Conservation (phyloP, 352 stramenopile species). For the Phytophthora rubi region DNA sequence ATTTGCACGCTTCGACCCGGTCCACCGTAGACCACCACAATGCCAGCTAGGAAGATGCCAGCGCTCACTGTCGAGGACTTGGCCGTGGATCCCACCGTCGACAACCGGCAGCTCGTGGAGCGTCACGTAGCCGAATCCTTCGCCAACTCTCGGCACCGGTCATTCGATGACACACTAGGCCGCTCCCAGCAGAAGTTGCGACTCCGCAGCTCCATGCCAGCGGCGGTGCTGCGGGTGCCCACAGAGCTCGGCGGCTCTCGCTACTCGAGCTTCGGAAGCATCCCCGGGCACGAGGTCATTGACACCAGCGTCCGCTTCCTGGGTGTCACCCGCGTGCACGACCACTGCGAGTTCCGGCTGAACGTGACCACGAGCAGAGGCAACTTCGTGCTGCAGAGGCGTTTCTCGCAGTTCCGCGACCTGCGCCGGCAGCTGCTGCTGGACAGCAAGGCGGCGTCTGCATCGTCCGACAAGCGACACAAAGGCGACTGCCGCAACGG, state of each 20-base stretch:
- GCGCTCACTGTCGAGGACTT: conserved; percentile 15
- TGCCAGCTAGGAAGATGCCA: conserved; percentile 12
- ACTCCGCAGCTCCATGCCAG: conserved; percentile 20
- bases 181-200: conserved; percentile 12
- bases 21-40: background rate
- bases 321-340: conserved; percentile 41
- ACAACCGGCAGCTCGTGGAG: conserved; percentile 25
- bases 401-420: conserved; percentile 76
- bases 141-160: conserved; percentile 4
- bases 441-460: background rate
- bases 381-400: conserved; percentile 65
- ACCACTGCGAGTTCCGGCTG: conserved; percentile 62
- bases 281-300: conserved; percentile 45
- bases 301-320: conserved; percentile 51
- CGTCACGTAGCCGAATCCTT: conserved; percentile 26
- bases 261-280: conserved; percentile 29
- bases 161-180: conserved; percentile 28
- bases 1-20: conserved; percentile 16
- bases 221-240: conserved; percentile 9
- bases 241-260: conserved; percentile 20
- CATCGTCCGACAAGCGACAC: conserved; percentile 16
- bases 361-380: conserved; percentile 62
- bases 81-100: background rate
- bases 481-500: conserved; percentile 44
- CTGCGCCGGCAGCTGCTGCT: conserved; percentile 60